These are phyloP conservation scores for Trichoderma brevicompactum DNA, from an alignment of 2,329 filamentous ascomycete genomes.

Conservation along the genomic window DNA sequence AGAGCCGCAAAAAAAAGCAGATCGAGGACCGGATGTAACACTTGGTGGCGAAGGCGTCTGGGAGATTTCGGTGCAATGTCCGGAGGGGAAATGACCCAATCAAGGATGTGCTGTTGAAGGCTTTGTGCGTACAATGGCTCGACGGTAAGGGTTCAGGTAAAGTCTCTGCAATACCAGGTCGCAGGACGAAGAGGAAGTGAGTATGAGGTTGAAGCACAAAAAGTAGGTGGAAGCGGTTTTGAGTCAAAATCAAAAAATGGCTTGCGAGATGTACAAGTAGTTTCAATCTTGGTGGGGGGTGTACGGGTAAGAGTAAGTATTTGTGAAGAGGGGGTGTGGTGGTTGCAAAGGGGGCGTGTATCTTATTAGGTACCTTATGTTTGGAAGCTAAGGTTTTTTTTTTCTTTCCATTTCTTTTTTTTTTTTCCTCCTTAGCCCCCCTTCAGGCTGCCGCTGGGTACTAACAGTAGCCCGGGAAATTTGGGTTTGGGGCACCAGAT, in stretches of 20 bases:
- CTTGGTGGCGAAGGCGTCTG: slow-evolving; percentile 17
- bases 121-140: slow-evolving; percentile 2
- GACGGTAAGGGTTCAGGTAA: not conserved
- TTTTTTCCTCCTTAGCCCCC: not conserved
- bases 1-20: slow-evolving; percentile 26
- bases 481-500: not conserved
- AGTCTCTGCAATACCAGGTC: slow-evolving; percentile 9
- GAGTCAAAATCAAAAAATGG: slow-evolving; percentile 24
- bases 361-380: not conserved
- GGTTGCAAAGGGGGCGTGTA: not conserved
- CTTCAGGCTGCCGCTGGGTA: too few species aligned
- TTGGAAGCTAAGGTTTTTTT: slow-evolving; percentile 21
- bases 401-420: slow-evolving; percentile 11
- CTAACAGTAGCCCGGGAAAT: slow-evolving; percentile 19
- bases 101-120: not conserved
- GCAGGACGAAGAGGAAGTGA: slow-evolving; percentile 15
- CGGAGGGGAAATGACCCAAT: slow-evolving; percentile 11
- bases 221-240: slow-evolving; percentile 21
- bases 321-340: slow-evolving; percentile 9
- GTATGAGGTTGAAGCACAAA: slow-evolving; percentile 26
- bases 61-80: slow-evolving; percentile 20
- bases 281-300: not conserved
- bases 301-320: not conserved
- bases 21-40: slow-evolving; percentile 26
- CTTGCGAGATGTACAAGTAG: slow-evolving; percentile 16